Evolutionary conservation across 768 basidiomycete species (phyloP).

Genomic region (Tylopilus rubrobrunneus): DNA sequence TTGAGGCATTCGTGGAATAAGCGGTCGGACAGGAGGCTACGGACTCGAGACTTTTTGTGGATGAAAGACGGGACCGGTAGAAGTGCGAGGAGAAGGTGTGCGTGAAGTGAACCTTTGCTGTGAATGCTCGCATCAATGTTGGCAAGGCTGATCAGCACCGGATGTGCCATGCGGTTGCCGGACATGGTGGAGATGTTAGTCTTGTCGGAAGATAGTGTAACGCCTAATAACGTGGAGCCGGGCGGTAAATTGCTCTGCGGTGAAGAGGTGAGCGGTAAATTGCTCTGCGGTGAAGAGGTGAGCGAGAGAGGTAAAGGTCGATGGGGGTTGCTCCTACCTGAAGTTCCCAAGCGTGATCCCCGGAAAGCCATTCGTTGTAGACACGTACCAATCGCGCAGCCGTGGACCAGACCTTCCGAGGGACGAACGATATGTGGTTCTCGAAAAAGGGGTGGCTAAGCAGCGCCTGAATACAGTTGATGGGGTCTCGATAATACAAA

Average conservation of each 20-base stretch:
- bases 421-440: neutral
- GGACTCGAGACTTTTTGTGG: neutral
- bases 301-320: too few species aligned
- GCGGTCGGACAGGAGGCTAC: neutral
- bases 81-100: too few species aligned
- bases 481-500: neutral
- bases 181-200: too few species aligned
- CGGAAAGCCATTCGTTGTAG: neutral
- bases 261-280: neutral
- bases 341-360: neutral
- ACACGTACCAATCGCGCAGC: neutral
- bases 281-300: too few species aligned
- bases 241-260: neutral
- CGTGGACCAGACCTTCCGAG: neutral
- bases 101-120: too few species aligned
- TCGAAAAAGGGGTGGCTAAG: slow-evolving; percentile 1
- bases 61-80: too few species aligned
- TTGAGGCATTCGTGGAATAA: neutral
- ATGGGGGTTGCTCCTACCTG: too few species aligned
- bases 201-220: neutral
- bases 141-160: too few species aligned
- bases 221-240: neutral
- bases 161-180: too few species aligned
- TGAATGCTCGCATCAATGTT: too few species aligned
- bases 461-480: neutral